These are phyloP conservation scores for Aspergillus puulaauensis DNA, from an alignment of 2,329 filamentous ascomycete species.

Conservation along the genomic window DNA sequence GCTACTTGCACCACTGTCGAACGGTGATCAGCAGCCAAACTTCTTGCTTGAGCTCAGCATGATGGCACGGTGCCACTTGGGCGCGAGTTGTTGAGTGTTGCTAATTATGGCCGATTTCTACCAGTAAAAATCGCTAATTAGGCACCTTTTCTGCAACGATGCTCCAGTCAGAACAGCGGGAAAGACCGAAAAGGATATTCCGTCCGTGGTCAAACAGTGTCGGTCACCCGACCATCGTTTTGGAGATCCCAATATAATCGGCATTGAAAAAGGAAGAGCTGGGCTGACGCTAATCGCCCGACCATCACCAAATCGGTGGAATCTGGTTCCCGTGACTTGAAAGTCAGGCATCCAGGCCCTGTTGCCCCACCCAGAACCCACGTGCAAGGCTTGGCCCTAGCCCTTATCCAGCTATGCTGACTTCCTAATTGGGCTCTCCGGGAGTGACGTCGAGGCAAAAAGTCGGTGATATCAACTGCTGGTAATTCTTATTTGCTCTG, in stretches of 20 bases:
- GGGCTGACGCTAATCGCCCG: neutral
- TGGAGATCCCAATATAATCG: neutral
- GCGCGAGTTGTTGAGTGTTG: neutral
- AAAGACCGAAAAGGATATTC: slow-evolving; percentile 15
- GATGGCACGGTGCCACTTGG: neutral
- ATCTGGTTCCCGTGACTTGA: slow-evolving; percentile 12
- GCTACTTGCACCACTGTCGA: neutral
- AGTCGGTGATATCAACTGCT: slow-evolving; percentile 19
- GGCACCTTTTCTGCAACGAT: neutral
- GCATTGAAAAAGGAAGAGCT: neutral
- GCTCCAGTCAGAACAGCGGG: neutral
- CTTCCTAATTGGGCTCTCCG: slow-evolving; percentile 18
- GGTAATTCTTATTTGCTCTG: slow-evolving; percentile 1
- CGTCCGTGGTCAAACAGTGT: slow-evolving; percentile 5
- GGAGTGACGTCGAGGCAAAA: slow-evolving; percentile 24
- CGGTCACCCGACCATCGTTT: slow-evolving; percentile 16
- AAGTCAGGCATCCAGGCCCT: slow-evolving; percentile 18
- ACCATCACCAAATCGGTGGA: neutral
- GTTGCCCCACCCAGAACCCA: slow-evolving; percentile 2
- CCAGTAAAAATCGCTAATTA: neutral
- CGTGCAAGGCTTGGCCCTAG: slow-evolving; percentile 20
- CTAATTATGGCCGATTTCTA: slow-evolving; percentile 4
- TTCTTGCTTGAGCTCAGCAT: neutral
- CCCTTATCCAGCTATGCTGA: slow-evolving; percentile 21
- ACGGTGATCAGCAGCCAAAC: slow-evolving; percentile 3